Evolutionary conservation across 805 yeast species (phyloP).

Genomic region (Ogataea philodendri): DNA sequence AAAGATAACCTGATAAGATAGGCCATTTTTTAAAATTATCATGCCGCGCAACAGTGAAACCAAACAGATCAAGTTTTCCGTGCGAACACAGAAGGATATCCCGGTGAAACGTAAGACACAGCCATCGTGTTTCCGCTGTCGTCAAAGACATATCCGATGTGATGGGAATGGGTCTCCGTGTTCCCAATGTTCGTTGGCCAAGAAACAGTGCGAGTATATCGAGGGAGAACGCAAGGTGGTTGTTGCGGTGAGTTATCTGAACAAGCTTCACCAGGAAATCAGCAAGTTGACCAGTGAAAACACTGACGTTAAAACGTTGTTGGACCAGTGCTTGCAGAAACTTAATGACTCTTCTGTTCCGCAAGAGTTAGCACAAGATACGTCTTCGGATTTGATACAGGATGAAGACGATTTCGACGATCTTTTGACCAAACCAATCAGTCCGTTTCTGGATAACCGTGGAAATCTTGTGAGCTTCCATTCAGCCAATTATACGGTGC

Average conservation of each 20-base stretch:
- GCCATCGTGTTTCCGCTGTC: conserved; percentile 53
- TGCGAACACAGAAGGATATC: conserved; percentile 4
- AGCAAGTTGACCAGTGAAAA: conserved; percentile 59
- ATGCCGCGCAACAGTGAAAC: conserved; percentile 18
- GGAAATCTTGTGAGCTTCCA: conserved; percentile 34
- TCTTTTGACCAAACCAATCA: not conserved
- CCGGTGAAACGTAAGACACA: conserved; percentile 9
- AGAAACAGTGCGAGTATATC: conserved; percentile 59
- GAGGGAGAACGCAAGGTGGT: conserved; percentile 65
- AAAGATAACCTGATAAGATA: conserved; percentile 2
- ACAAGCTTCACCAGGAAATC: conserved; percentile 59
- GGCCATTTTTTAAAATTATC: not conserved
- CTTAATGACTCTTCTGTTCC: too few relatives aligned
- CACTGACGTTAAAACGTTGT: conserved; percentile 42
- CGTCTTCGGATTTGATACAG: too few relatives aligned
- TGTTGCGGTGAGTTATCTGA: conserved; percentile 60
- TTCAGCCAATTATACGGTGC: not conserved
- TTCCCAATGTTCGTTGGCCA: conserved; percentile 53
- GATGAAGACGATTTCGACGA: too few relatives aligned
- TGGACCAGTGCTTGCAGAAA: conserved; percentile 26
- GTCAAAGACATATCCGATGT: conserved; percentile 66
- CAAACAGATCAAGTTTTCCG: conserved; percentile 17
- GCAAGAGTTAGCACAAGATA: too few relatives aligned
- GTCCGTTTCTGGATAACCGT: conserved; percentile 58
- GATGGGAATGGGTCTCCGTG: conserved; percentile 67